These are phyloP conservation scores for Chrysosphaeria jannelii DNA, from an alignment of 2,329 filamentous ascomycete species.

Conservation along the genomic window DNA sequence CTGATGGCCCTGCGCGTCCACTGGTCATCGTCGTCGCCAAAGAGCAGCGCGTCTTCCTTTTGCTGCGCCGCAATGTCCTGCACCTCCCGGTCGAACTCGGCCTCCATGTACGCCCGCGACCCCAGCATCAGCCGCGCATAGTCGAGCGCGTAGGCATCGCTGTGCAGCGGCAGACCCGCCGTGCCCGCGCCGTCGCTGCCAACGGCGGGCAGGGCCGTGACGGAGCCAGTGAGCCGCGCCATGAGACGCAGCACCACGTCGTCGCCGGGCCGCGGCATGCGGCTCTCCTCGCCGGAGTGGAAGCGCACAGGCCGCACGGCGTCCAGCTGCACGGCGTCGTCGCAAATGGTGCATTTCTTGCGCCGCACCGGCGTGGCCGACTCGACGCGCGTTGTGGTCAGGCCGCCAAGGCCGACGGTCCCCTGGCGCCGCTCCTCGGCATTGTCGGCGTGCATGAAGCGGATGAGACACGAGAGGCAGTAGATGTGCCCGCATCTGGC, in stretches of 20 bases:
- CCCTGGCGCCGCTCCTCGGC: slow-evolving; percentile 28
- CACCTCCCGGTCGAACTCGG: slow-evolving; percentile 57
- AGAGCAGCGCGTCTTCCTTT: slow-evolving; percentile 70
- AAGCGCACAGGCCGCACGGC: slow-evolving; percentile 75
- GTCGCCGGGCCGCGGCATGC: slow-evolving; percentile 50
- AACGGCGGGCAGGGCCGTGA: slow-evolving; percentile 59
- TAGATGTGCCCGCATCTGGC: slow-evolving; percentile 94
- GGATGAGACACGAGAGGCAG: slow-evolving; percentile 71
- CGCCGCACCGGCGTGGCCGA: slow-evolving; percentile 17
- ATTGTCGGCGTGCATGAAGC: slow-evolving; percentile 72
- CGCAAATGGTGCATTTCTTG: slow-evolving; percentile 93
- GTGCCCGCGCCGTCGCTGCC: no score
- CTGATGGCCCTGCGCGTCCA: slow-evolving; percentile 69
- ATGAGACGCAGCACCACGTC: slow-evolving; percentile 77
- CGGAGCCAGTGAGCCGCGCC: slow-evolving; percentile 50
- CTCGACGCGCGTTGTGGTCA: background rate
- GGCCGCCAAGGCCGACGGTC: background rate
- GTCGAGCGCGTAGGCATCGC: slow-evolving; percentile 67
- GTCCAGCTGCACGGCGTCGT: slow-evolving; percentile 72
- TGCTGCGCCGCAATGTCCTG: slow-evolving; percentile 44
- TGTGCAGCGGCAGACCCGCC: slow-evolving; percentile 61
- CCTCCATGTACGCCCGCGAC: slow-evolving; percentile 58
- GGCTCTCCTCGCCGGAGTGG: slow-evolving; percentile 66
- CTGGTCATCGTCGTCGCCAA: slow-evolving; percentile 60
- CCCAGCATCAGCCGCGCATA: slow-evolving; percentile 92